A percentile compares a stretch with the other conserved stretches of the same genome.
Conservation (phyloP, 208 protist genomes). For the Leishmania tropica region DNA sequence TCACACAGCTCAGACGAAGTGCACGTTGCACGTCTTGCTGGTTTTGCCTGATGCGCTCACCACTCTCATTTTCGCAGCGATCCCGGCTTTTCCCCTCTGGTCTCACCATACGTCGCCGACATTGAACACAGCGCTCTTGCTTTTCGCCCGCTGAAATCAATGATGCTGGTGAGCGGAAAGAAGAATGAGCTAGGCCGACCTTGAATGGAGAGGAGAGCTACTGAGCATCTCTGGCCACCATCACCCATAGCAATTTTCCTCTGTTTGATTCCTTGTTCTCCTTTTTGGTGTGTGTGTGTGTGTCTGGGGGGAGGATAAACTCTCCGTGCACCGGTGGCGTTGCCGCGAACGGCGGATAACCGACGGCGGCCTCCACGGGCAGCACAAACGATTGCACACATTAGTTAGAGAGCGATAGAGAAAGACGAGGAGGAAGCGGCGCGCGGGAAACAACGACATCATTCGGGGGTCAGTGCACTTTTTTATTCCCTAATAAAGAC, state of each 20-base stretch:
- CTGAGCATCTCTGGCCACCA: neutral
- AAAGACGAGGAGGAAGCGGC: neutral
- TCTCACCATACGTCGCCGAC: neutral
- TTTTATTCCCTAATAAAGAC: neutral
- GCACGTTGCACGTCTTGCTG: neutral
- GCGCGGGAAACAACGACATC: neutral
- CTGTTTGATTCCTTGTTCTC: conserved; percentile 5
- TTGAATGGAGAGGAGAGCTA: neutral
- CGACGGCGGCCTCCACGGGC: neutral
- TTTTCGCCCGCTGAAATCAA: neutral
- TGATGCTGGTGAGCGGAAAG: neutral
- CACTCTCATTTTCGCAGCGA: neutral
- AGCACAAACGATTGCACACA: neutral
- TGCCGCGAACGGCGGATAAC: neutral
- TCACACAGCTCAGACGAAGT: neutral
- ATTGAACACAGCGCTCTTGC: neutral
- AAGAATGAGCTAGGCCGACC: neutral
- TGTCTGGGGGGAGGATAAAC: neutral
- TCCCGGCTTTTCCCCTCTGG: no score
- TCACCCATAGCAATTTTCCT: neutral
- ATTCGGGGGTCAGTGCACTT: no score
- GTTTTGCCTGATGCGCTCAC: neutral
- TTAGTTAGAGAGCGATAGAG: neutral
- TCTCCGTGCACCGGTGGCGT: neutral
- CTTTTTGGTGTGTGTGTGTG: neutral